Evolutionary conservation across 225 moss, liverwort and hornwort genomes (phyloP).

Genomic region (Bryoerythrophyllum caledonicum): DNA sequence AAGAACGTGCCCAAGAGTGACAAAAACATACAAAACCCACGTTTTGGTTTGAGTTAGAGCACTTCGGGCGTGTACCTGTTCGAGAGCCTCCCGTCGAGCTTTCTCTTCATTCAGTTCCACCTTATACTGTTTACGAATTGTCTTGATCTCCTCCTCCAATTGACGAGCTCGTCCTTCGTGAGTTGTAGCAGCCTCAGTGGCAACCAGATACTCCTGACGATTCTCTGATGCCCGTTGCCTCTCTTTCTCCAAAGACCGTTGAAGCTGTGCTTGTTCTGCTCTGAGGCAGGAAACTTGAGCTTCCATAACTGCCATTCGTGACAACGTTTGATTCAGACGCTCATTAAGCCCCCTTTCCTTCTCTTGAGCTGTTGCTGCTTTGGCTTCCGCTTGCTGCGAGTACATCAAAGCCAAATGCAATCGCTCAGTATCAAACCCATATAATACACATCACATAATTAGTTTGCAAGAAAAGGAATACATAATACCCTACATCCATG

Average conservation of each 20-base stretch:
- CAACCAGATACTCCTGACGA: conserved; percentile 89
- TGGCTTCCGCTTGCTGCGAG: conserved; percentile 87
- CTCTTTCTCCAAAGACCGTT: conserved; percentile 95
- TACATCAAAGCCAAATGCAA: conserved; percentile 19
- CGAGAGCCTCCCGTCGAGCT: conserved; percentile 81
- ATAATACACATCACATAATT: neutral
- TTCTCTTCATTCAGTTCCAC: conserved; percentile 83
- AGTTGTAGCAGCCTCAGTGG: conserved; percentile 78
- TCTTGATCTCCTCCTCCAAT: conserved; percentile 83
- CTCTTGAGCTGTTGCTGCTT: conserved; percentile 88
- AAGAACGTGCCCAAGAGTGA: neutral
- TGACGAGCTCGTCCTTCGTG: conserved; percentile 90
- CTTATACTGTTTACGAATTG: conserved; percentile 63
- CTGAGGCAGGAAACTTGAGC: conserved; percentile 90
- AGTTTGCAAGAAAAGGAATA: neutral
- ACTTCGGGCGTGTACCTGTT: conserved; percentile 64
- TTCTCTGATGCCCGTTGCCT: conserved; percentile 92
- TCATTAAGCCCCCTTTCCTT: conserved; percentile 84
- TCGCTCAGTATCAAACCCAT: conserved; percentile 16
- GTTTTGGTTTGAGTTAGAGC: conserved; percentile 11
- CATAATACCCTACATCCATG: conserved; percentile 6
- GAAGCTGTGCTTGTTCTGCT: conserved; percentile 87
- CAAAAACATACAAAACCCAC: conserved; percentile 6
- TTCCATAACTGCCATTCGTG: conserved; percentile 99
- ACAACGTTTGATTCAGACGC: conserved; percentile 86